A percentile compares a stretch with the other conserved stretches of the same genome.
Evolutionary conservation across 176 grass and related monocot genomes (phyloP).

Genomic region (Aegilops sharonensis): DNA sequence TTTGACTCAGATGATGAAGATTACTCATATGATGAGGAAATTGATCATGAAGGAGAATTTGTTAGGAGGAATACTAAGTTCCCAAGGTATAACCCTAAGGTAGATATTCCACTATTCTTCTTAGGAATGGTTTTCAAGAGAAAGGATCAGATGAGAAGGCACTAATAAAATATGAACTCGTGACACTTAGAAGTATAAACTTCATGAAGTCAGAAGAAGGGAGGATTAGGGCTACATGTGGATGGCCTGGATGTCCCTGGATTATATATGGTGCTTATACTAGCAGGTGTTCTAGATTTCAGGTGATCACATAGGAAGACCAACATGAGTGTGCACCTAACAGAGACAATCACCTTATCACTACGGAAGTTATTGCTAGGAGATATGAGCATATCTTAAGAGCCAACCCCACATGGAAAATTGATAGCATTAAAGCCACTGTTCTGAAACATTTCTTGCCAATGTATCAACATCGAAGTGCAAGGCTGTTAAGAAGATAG

Average conservation of each 20-base stretch:
- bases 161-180: background rate
- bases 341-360: no score
- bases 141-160: background rate
- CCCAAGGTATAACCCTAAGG: background rate
- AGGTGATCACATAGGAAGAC: no score
- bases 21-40: background rate
- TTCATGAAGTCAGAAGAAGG: background rate
- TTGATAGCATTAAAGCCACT: no score
- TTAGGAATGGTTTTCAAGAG: background rate
- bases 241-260: background rate
- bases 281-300: no score
- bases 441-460: no score
- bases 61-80: background rate
- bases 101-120: background rate
- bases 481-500: no score
- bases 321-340: no score
- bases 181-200: background rate
- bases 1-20: background rate
- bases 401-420: no score
- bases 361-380: no score
- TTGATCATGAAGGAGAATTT: background rate
- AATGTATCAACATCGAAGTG: no score
- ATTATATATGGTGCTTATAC: no score
- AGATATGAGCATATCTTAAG: no score
- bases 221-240: background rate